These are phyloP conservation scores for Tylopilus orsonianus DNA, from an alignment of 1,284 basidiomycete species.

Conservation along the genomic window DNA sequence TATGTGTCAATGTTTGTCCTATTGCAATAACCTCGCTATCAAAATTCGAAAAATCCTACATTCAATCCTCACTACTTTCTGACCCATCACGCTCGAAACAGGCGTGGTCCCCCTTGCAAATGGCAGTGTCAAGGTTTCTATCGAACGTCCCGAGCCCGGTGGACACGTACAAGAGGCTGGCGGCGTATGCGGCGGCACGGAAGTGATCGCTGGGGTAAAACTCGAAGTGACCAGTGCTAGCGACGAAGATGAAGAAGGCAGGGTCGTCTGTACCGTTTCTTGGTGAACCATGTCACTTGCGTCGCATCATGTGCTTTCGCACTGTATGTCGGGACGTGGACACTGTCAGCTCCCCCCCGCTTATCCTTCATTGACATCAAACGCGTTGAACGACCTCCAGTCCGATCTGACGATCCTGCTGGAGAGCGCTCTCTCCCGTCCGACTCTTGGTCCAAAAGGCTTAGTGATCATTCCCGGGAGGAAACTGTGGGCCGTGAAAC, in stretches of 20 bases:
- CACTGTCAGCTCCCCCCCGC: constrained; percentile 66
- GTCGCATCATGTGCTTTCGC: too few species aligned
- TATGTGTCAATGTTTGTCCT: too few species aligned
- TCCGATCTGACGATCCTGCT: constrained; percentile 62
- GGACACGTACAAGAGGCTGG: constrained; percentile 41
- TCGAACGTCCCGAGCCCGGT: constrained; percentile 60
- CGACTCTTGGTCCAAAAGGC: constrained; percentile 59
- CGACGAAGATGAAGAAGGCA: constrained; percentile 53
- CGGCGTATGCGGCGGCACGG: constrained; percentile 28
- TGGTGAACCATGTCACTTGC: constrained; percentile 75
- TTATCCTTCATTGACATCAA: constrained; percentile 63
- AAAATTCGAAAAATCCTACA: constrained; percentile 75
- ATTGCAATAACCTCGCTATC: constrained; percentile 53
- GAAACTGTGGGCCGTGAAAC: constrained; percentile 67
- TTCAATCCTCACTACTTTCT: constrained; percentile 59
- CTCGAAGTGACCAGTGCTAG: constrained; percentile 64
- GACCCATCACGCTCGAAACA: constrained; percentile 65
- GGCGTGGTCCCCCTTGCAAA: constrained; percentile 75
- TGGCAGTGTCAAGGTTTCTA: constrained; percentile 69
- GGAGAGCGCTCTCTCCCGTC: constrained; percentile 59
- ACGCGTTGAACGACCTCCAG: constrained; percentile 69
- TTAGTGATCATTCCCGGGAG: constrained; percentile 60
- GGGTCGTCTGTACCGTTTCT: constrained; percentile 64
- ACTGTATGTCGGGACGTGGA: too few species aligned
- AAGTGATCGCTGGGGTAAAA: constrained; percentile 52